Base-by-base conservation (phyloP, 495 filamentous ascomycete species). In the Geopyxis carbonaria region DNA sequence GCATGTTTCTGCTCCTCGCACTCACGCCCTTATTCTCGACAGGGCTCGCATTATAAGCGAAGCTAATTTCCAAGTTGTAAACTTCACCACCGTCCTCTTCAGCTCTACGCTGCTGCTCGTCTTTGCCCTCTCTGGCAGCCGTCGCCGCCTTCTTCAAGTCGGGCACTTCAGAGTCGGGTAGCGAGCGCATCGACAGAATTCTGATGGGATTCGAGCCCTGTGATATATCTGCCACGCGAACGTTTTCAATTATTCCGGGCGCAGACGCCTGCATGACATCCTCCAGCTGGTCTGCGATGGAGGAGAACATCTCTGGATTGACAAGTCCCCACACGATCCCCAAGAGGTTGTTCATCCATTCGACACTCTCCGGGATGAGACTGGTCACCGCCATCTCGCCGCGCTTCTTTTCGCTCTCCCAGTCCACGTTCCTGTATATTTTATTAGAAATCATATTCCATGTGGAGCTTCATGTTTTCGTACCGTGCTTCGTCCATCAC, bases 191-290 rank as follows among this genome's bases (percentile, higher is more conserved):
- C 50, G 80, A 89, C n/a, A 95, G 61, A 33, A 95, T 84, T 6
- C 87, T 75, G 37, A 93, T 51, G 0, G 87, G 83, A 51, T 93
- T 93, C 52, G 66, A 81, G 6, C 87, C 87, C 57, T 93, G 87
- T 46, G 81, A 81, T 48, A 95, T 93, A 50, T 93, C 87, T 32
- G 85, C 84, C n/a, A 94, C 83, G 34, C 85, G 75, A 31, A 95
- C 85, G 47, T 93, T 91, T 57, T 94, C 84, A 35, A 94, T 80
- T 24, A 93, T 63, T 0, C 74, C 76, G 0, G 87, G 87, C 0
- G 91, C 76, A 6, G 81, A 91, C 16, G 84, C 87, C 61, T 92
- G 83, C 87, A 95, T 94, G 34, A 95, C 80, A 53, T 95, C 87
- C 58, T 85, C 81, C 8, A 85, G 69, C 0, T 73, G 73, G 55